Evolutionary conservation across 2,329 filamentous ascomycete species (phyloP), one percentile per base, ranked within the genome.

Genomic region (Plenodomus lindquistii): DNA sequence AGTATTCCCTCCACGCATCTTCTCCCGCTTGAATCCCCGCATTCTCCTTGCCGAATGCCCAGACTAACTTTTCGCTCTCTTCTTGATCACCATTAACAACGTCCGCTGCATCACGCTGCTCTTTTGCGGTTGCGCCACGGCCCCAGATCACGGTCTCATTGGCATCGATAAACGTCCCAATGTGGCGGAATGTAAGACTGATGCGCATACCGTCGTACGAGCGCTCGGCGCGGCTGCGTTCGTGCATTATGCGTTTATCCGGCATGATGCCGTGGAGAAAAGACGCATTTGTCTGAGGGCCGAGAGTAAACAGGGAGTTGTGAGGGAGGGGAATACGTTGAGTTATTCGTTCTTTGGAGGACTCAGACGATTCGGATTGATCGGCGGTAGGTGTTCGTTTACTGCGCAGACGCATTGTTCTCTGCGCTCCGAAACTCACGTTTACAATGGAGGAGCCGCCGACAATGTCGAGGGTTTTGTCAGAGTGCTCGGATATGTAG

Each of bases 401-500:
- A 10, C 88, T 93, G 42, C 94, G 85, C 29, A 99, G 82, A 0
- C 89, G 81, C 92, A 97, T 97, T 2, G 85, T 92, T 44, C 94
- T 81, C 73, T 95, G 86, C 0, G 93, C 92, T 1, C 94, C 94
- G n/a, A 97, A 81, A 57, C 91, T 96, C 41, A 96, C 85, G 66
- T 97, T 99, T 57, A 92, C 91, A 58, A 99, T 96, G 50, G 81
- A 92, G 19, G 89, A 94, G 4, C 81, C 85, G 20, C 82, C 84
- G 11, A 85, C 85, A 47, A 99, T 94, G 69, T 99, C 94, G 19
- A 99, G 78, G 0, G 93, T 96, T 75, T 99, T 99, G 70, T 99
- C 94, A 34, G 91, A 95, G 67, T 99, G 94, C 68, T 99, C 94
- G 0, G 90, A 94, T 54, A 99, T 99, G 68, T 91, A 91, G 73